A percentile compares a stretch with the other conserved stretches of the same genome.
These are phyloP conservation scores for Avena sativa DNA, from an alignment of 176 grass and related monocot genomes.

Conservation along the genomic window DNA sequence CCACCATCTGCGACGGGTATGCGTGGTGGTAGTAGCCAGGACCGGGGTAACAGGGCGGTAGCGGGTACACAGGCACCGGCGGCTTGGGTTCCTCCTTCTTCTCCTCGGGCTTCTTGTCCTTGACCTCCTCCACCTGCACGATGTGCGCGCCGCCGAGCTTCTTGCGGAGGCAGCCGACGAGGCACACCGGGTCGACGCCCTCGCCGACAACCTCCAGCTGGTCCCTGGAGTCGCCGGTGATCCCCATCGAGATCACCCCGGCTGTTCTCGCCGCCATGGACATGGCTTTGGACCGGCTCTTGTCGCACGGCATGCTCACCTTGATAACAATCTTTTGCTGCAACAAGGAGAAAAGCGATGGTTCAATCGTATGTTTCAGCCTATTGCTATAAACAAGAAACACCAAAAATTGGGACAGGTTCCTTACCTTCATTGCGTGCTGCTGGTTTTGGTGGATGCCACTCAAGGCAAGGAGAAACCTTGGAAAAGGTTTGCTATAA, in stretches of 20 bases:
- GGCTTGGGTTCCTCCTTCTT: not conserved
- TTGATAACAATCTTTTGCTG: constrained; percentile 52
- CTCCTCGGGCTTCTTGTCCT: not conserved
- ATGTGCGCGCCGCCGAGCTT: constrained; percentile 48
- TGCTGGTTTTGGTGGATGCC: no score
- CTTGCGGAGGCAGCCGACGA: constrained; percentile 38
- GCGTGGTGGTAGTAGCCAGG: not conserved
- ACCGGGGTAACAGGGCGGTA: constrained; percentile 19
- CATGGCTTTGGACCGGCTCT: constrained; percentile 35
- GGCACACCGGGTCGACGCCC: constrained; percentile 30
- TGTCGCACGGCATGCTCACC: constrained; percentile 53
- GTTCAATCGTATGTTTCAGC: not conserved
- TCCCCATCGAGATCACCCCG: not conserved
- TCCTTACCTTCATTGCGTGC: constrained; percentile 37
- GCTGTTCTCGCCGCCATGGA: not conserved
- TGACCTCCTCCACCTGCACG: constrained; percentile 43
- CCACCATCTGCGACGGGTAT: constrained; percentile 3
- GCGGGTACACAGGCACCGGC: not conserved
- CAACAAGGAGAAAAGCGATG: not conserved
- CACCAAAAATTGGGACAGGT: no score
- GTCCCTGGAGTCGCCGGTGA: constrained; percentile 40
- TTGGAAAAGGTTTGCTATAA: no score
- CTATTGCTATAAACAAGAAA: no score
- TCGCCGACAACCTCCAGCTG: constrained; percentile 46
- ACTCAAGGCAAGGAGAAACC: no score